A percentile compares a stretch with the other conserved stretches of the same genome.
These are phyloP conservation scores for Vitis hybrid DNA, from an alignment of 177 flowering plant genomes.

Conservation along the genomic window DNA sequence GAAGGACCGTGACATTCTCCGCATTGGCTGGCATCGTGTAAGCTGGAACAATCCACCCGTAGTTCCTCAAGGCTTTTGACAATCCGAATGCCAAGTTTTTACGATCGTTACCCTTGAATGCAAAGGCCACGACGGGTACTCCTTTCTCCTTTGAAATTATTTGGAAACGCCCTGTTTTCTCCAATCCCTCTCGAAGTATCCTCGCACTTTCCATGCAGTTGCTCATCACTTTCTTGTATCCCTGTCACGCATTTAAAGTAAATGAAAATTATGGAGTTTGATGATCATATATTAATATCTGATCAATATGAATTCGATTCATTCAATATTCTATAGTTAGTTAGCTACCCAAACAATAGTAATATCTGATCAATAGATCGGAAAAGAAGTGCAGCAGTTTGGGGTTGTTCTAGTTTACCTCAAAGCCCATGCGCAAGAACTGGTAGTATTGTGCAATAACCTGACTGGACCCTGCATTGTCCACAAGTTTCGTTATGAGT, in stretches of 20 bases:
- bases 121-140: slow-evolving; percentile 69
- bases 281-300: no score
- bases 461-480: slow-evolving; percentile 36
- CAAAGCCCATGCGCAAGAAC: slow-evolving; percentile 34
- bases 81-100: slow-evolving; percentile 50
- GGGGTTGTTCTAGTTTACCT: slow-evolving; percentile 18
- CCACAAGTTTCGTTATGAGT: background rate
- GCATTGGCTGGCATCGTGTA: slow-evolving; percentile 74
- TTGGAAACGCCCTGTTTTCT: slow-evolving; percentile 57
- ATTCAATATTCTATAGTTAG: no score
- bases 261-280: no score
- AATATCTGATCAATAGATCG: no score
- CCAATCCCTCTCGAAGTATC: slow-evolving; percentile 49
- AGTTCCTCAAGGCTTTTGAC: slow-evolving; percentile 50
- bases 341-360: no score
- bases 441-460: slow-evolving; percentile 44
- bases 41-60: slow-evolving; percentile 82
- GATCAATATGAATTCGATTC: no score
- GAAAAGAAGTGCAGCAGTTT: no score
- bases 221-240: slow-evolving; percentile 58
- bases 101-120: slow-evolving; percentile 51
- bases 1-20: slow-evolving; percentile 56
- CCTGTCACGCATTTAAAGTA: slow-evolving; percentile 10
- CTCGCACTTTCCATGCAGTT: slow-evolving; percentile 54
- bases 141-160: slow-evolving; percentile 66